Evolutionary conservation across 495 filamentous ascomycete genomes (phyloP).

Genomic region (Podospora pseudoanserina): DNA sequence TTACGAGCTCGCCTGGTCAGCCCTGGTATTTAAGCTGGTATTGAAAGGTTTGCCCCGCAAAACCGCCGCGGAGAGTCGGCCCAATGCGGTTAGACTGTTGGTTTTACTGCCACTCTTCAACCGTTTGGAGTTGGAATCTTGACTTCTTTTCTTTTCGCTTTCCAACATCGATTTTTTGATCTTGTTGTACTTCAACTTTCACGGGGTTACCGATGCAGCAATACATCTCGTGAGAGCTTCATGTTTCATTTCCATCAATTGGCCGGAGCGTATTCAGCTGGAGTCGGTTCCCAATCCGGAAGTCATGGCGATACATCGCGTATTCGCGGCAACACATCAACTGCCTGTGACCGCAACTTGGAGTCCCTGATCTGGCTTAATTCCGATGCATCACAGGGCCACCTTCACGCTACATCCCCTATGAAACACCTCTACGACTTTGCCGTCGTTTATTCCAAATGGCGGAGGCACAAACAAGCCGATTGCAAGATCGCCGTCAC

Average conservation of each 20-base stretch:
- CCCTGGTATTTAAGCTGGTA: slow-evolving; percentile 8
- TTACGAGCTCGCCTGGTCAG: not conserved
- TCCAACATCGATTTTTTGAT: not conserved
- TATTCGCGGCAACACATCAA: not conserved
- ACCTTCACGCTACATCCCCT: not conserved
- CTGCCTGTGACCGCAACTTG: slow-evolving; percentile 4
- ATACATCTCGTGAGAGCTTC: not conserved
- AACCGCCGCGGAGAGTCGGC: not conserved
- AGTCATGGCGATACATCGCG: not conserved
- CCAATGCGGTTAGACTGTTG: not conserved
- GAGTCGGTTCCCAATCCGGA: not conserved
- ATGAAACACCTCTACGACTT: not conserved
- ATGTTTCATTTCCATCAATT: not conserved
- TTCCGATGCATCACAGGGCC: not conserved
- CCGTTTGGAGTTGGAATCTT: too few species aligned
- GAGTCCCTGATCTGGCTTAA: not conserved
- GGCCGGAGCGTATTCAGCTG: not conserved
- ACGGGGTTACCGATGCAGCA: not conserved
- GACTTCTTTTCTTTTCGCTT: not conserved
- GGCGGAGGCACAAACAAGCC: not conserved
- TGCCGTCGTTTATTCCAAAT: not conserved
- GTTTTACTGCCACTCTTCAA: too few species aligned
- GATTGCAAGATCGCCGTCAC: not conserved
- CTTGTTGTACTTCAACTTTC: not conserved
- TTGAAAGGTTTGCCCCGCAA: slow-evolving; percentile 10